A percentile compares a stretch with the other conserved stretches of the same genome.
These are phyloP conservation scores for Athelia psychrophila DNA, from an alignment of 1,284 basidiomycete genomes.

Conservation along the genomic window DNA sequence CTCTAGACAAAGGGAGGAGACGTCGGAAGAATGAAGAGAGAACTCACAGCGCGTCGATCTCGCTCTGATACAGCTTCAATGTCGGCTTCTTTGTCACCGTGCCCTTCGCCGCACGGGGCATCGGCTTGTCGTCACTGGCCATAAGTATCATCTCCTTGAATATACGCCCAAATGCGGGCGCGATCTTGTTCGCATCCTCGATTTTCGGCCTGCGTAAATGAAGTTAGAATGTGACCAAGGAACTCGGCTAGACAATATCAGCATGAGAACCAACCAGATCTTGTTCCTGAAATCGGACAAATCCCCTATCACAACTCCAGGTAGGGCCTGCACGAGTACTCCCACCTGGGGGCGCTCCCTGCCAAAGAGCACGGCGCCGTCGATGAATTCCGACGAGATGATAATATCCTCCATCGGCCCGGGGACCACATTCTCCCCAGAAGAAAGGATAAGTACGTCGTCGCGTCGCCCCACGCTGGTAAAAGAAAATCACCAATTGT, in stretches of 20 bases:
- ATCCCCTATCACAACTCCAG: constrained; percentile 25
- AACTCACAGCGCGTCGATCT: constrained; percentile 34
- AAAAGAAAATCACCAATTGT: too few species aligned
- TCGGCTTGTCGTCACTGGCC: constrained; percentile 25
- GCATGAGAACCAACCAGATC: constrained; percentile 30
- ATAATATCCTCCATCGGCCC: constrained; percentile 27
- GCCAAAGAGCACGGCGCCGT: constrained; percentile 38
- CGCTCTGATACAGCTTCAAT: constrained; percentile 25
- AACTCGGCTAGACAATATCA: neutral
- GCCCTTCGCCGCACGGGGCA: constrained; percentile 33
- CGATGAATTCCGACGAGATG: constrained; percentile 17
- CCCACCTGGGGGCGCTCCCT: constrained; percentile 34
- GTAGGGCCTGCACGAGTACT: constrained; percentile 34
- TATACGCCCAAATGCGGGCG: constrained; percentile 36
- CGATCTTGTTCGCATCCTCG: constrained; percentile 37
- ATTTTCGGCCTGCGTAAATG: constrained; percentile 29
- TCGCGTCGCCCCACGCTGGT: constrained; percentile 15
- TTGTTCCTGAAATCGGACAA: constrained; percentile 30
- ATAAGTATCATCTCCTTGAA: constrained; percentile 41
- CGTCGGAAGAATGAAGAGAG: neutral
- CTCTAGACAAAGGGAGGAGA: neutral
- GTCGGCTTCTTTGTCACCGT: constrained; percentile 35
- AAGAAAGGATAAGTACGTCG: constrained; percentile 23
- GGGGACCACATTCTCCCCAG: constrained; percentile 30
- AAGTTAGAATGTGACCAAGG: neutral